Evolutionary conservation across 106 monocot species (phyloP), one percentile per base, ranked within the genome.

Genomic region (Vanilla planifolia): DNA sequence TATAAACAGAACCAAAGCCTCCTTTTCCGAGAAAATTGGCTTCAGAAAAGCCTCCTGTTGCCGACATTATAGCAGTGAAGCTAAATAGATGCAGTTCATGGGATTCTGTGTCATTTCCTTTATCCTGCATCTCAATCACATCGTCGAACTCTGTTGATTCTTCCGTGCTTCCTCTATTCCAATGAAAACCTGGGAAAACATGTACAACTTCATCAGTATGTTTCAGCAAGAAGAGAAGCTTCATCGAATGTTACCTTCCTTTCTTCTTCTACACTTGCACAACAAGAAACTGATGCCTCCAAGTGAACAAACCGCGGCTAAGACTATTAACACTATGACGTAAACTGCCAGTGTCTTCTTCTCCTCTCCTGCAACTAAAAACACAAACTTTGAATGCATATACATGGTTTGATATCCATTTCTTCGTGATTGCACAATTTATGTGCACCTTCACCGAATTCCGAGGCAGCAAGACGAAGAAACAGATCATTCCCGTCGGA

Each of bases 381-480:
- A 51, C 21, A 48, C 20, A 48, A 48, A 48, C 21, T 48, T 48
- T 48, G 7, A 15, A 48, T 48, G 6, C 21, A 48, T 48, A 6
- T 22, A n/a, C 47, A 48, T n/a, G 47, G 23, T 48, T 48, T 22
- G 47, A 48, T 48, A 8, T 8, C 22, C 47, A 48, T n/a, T n/a
- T n/a, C n/a, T n/a, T n/a, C n/a, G n/a, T n/a, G n/a, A n/a, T n/a
- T n/a, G n/a, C n/a, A n/a, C n/a, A n/a, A 14, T 7, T 9, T 7
- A 40, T 40, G 40, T 40, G 14, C 8, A 48, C 47, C 47, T 48
- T 48, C 20, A 21, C n/a, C 23, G 47, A 48, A 48, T 28, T 76
- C 76, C 3, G 69, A 65, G 2, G 20, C 60, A 0, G 76, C 64
- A 28, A 76, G 70, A 41, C 70, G 56, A 15, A 76, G 64, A 33